Evolutionary conservation across 2,329 filamentous ascomycete species (phyloP).

Genomic region (Thelonectria discophora): DNA sequence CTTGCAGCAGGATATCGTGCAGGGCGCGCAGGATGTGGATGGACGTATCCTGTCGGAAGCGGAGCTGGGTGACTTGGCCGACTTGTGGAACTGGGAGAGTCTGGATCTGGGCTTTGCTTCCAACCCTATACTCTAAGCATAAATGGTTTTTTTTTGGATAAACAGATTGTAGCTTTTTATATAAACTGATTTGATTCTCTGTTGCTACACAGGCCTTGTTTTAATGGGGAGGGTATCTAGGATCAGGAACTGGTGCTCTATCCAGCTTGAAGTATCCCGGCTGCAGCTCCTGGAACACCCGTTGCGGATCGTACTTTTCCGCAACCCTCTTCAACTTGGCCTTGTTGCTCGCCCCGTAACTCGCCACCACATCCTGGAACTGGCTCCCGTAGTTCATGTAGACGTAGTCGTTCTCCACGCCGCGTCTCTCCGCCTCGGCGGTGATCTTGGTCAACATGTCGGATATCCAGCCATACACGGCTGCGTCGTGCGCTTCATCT

Average conservation of each 20-base stretch:
- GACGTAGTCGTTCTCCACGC: conserved; percentile 49
- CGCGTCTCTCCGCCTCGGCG: conserved; percentile 42
- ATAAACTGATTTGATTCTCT: no score
- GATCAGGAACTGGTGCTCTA: conserved; percentile 7
- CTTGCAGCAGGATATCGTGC: not conserved
- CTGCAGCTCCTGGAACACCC: conserved; percentile 49
- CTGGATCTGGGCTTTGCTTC: conserved; percentile 5
- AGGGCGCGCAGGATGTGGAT: not conserved
- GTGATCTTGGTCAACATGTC: conserved; percentile 12
- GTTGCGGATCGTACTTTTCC: conserved; percentile 50
- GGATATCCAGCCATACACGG: conserved; percentile 39
- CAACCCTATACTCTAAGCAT: conserved; percentile 10
- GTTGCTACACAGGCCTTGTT: no score
- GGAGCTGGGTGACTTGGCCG: conserved; percentile 7
- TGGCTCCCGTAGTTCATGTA: conserved; percentile 58
- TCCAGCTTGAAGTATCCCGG: conserved; percentile 53
- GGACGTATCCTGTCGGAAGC: not conserved
- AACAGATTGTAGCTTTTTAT: no score
- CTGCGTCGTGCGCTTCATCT: conserved; percentile 45
- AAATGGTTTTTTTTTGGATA: no score
- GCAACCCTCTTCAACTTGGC: conserved; percentile 43
- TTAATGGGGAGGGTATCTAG: no score
- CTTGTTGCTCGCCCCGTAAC: conserved; percentile 53
- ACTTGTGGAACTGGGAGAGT: conserved; percentile 17
- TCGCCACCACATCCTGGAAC: conserved; percentile 50